These are phyloP conservation scores for Papiliotrema terrestris DNA, from an alignment of 1,284 basidiomycete species.

Conservation along the genomic window DNA sequence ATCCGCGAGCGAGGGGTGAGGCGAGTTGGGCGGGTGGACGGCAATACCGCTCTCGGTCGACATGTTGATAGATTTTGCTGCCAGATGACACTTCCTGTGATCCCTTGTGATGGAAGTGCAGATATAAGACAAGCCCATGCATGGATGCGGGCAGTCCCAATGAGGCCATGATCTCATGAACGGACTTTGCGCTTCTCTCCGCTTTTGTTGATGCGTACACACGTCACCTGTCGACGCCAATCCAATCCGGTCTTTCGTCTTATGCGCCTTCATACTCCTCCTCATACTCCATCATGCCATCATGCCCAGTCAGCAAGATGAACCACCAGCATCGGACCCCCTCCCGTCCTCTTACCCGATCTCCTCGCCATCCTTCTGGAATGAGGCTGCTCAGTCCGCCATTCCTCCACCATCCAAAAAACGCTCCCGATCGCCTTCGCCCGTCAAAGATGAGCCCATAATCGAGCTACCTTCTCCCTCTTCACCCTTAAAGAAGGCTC, in stretches of 20 bases:
- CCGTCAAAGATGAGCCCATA: neutral
- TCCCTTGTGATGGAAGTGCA: no score
- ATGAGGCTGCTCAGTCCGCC: constrained; percentile 20
- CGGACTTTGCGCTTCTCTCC: no score
- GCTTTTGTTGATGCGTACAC: neutral
- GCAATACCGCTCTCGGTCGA: neutral
- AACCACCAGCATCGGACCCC: neutral
- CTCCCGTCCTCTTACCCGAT: constrained; percentile 28
- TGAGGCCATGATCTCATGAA: no score
- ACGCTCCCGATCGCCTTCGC: constrained; percentile 5
- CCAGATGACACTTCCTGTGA: no score
- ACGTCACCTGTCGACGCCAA: neutral
- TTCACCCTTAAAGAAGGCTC: neutral
- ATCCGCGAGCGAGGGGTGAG: constrained; percentile 33
- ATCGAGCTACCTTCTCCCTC: neutral
- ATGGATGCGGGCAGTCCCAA: no score
- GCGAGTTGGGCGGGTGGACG: constrained; percentile 29
- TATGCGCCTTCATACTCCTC: no score
- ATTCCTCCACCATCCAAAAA: neutral
- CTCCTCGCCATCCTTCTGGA: constrained; percentile 37
- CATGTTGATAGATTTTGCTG: neutral
- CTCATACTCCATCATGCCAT: no score
- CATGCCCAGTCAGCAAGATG: no score
- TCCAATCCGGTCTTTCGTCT: no score
- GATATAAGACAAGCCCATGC: no score